Evolutionary conservation across 257 asterid genomes (phyloP), one percentile per base, ranked within the genome.

Genomic region (Cinchona pubescens): DNA sequence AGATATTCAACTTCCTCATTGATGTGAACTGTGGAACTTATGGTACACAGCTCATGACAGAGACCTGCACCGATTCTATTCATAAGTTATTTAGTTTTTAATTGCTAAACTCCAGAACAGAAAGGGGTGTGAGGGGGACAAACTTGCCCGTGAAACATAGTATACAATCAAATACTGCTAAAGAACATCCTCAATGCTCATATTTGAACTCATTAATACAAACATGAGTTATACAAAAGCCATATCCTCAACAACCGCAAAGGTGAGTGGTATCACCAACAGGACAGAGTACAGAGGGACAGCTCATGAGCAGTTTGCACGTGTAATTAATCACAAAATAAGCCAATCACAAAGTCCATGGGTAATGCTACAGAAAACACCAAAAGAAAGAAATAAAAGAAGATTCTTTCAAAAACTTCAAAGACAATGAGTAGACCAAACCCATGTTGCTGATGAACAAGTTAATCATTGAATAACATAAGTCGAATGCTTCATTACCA

Each of bases 41-140:
- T 51, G 19, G 94, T 85, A 78, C 98, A 93, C 32, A 66, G 78
- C 75, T 82, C 80, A 38, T 93, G 98, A 84, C 92, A 93, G 75
- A 86, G 80, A 72, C 93, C 98, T 93, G 88, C 66, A 32, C 43
- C 66, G 8, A 40, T 40, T 38, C n/a, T n/a, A n/a, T n/a, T n/a
- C n/a, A n/a, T n/a, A 73, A 62, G 51, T 73, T 77, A 46, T 66
- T 69, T 16, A 75, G 74, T 66, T 49, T 65, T 75, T 68, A 45
- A 61, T 40, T 35, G 56, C 49, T 51, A 43, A 58, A 69, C 29
- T 37, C 56, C 67, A 70, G 45, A 71, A 35, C 58, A 35, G 60
- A 2, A 65, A 73, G 59, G 60, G 42, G 19, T 16, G 32, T 48
- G 27, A 34, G 37, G 53, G 51, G 75, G 51, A 13, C 27, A 46